A percentile compares a stretch with the other conserved stretches of the same genome.
Evolutionary conservation across 495 filamentous ascomycete species (phyloP).

Genomic region (Lentithecium fluviatile): DNA sequence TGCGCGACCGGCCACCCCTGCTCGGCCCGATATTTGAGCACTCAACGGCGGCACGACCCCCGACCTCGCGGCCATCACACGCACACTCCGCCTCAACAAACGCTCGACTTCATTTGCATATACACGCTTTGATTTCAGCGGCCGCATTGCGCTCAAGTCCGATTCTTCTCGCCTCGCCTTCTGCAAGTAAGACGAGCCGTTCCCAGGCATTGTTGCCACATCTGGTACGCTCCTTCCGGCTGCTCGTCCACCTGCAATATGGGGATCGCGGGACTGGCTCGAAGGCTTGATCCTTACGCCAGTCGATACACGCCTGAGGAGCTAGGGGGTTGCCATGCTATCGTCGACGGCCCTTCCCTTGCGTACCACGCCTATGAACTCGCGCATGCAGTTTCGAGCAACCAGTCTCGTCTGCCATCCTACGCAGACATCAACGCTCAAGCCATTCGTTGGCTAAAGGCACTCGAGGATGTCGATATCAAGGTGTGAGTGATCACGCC

Average conservation of each 20-base stretch:
- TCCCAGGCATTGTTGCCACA: background rate
- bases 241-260: constrained; percentile 7
- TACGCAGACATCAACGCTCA: constrained; percentile 22
- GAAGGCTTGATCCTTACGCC: constrained; percentile 27
- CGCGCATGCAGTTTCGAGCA: background rate
- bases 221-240: background rate
- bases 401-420: constrained; percentile 8
- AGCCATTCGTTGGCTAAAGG: constrained; percentile 25
- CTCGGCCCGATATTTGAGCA: background rate
- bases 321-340: constrained; percentile 3
- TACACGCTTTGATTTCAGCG: constrained; percentile 2
- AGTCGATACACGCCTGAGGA: constrained; percentile 6
- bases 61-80: constrained; percentile 27
- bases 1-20: background rate
- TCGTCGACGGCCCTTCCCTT: constrained; percentile 34
- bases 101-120: constrained; percentile 1
- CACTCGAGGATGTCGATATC: constrained; percentile 13
- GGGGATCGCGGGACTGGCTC: constrained; percentile 26
- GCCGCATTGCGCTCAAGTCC: constrained; percentile 14
- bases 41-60: constrained; percentile 2
- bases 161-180: background rate
- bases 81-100: constrained; percentile 17
- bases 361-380: constrained; percentile 25
- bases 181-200: background rate
- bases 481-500: constrained; percentile 28